Conservation (phyloP, 2,329 filamentous ascomycete genomes). For the Orbilia ellipsospora region DNA sequence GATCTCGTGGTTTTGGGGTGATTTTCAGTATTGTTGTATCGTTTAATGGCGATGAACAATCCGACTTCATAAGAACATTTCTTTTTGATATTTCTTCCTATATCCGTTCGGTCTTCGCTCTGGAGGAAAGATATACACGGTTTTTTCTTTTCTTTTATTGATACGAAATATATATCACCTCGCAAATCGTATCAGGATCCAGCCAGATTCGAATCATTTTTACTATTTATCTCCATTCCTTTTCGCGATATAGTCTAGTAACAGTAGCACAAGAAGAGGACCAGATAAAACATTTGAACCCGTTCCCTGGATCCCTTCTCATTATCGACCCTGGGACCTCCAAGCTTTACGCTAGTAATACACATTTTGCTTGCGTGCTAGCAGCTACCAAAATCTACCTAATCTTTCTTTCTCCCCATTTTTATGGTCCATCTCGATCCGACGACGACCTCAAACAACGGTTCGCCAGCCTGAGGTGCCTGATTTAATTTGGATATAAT, state of each 20-base stretch:
- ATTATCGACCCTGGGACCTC: slow-evolving; percentile 12
- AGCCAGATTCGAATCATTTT: slow-evolving; percentile 26
- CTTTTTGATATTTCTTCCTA: too few relatives aligned
- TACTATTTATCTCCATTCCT: slow-evolving; percentile 32
- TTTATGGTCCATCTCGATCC: slow-evolving; percentile 34
- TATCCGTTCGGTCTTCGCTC: too few relatives aligned
- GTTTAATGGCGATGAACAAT: slow-evolving; percentile 27
- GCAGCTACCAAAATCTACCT: slow-evolving; percentile 1
- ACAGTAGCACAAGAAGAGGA: slow-evolving; percentile 38
- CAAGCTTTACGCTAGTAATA: slow-evolving; percentile 31
- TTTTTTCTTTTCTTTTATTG: too few relatives aligned
- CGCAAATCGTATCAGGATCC: slow-evolving; percentile 36
- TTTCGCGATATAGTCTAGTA: slow-evolving; percentile 30
- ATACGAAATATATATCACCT: neutral
- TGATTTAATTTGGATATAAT: slow-evolving; percentile 19
- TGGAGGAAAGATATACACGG: too few relatives aligned
- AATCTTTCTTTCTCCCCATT: neutral
- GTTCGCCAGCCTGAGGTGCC: slow-evolving; percentile 2
- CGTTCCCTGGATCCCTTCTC: slow-evolving; percentile 38
- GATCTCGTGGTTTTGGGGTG: slow-evolving; percentile 38
- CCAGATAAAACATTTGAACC: slow-evolving; percentile 43
- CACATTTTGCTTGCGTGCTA: slow-evolving; percentile 31
- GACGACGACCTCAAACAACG: slow-evolving; percentile 9
- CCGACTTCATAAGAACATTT: slow-evolving; percentile 6
- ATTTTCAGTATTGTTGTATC: slow-evolving; percentile 34